These are phyloP conservation scores for Lactarius hatsudake DNA, from an alignment of 768 basidiomycete genomes.

Conservation along the genomic window DNA sequence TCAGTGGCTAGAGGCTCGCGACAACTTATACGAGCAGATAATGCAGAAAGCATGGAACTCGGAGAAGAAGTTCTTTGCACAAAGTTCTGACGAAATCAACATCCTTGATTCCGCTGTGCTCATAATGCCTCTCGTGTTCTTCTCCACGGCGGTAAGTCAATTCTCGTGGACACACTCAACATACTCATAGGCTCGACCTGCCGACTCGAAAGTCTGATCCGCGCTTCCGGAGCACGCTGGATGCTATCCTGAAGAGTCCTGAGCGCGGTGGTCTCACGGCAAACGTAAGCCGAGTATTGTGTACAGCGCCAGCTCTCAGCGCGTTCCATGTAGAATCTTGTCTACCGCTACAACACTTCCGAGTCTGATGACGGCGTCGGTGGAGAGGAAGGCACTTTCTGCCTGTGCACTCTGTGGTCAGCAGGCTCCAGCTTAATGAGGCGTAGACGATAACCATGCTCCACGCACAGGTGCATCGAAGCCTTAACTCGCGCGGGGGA, in stretches of 20 bases:
- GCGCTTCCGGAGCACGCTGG: constrained; percentile 82
- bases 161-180: background rate
- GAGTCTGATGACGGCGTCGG: constrained; percentile 93
- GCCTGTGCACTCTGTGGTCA: constrained; percentile 80
- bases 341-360: constrained; percentile 84
- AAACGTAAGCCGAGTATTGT: constrained; percentile 50
- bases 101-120: constrained; percentile 84
- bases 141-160: constrained; percentile 68
- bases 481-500: constrained; percentile 86
- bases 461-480: constrained; percentile 67
- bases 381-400: constrained; percentile 94
- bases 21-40: constrained; percentile 88
- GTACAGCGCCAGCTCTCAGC: constrained; percentile 14
- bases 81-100: constrained; percentile 85
- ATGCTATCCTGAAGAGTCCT: constrained; percentile 77
- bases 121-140: constrained; percentile 93
- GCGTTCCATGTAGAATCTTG: constrained; percentile 56
- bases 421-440: background rate
- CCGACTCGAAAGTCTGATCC: constrained; percentile 64
- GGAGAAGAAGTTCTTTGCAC: constrained; percentile 66
- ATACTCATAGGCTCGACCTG: background rate
- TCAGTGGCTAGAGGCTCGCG: constrained; percentile 74
- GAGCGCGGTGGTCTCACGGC: constrained; percentile 90
- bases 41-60: constrained; percentile 86
- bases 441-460: background rate